Evolutionary conservation across 192 early-diverging fungal species (phyloP).

Genomic region (Gaertneriomyces semiglobifer): DNA sequence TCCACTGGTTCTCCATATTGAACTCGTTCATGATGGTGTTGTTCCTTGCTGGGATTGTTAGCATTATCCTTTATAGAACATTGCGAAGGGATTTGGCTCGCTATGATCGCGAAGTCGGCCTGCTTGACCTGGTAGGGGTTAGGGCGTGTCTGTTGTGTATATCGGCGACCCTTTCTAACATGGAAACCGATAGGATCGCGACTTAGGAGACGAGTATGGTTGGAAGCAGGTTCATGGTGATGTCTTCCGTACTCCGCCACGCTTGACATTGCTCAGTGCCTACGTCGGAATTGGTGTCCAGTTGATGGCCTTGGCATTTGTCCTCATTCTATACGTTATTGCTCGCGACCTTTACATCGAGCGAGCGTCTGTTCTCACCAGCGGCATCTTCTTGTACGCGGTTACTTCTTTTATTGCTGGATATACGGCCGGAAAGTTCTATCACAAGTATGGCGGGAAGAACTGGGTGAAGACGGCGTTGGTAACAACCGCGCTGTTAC

Average conservation of each 20-base stretch:
- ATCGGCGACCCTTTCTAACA: conserved; percentile 2
- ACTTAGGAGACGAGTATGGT: conserved; percentile 88
- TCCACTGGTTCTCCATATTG: conserved; percentile 92
- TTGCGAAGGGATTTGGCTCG: conserved; percentile 90
- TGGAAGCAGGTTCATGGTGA: conserved; percentile 98
- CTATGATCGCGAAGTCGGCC: conserved; percentile 73
- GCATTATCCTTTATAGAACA: conserved; percentile 82
- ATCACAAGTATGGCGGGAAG: conserved; percentile 51
- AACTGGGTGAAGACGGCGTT: conserved; percentile 67
- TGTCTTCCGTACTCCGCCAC: conserved; percentile 87
- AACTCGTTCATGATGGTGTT: conserved; percentile 93
- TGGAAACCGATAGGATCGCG: conserved; percentile 46
- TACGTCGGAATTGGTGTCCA: conserved; percentile 80
- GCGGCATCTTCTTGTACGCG: conserved; percentile 77
- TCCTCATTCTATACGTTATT: conserved; percentile 39
- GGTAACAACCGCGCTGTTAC: conserved; percentile 67
- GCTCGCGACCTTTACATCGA: conserved; percentile 41
- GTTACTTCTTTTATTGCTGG: conserved; percentile 66
- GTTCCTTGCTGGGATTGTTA: conserved; percentile 88
- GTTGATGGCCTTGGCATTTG: conserved; percentile 32
- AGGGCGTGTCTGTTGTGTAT: background rate
- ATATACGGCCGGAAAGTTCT: conserved; percentile 65
- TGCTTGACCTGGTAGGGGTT: conserved; percentile 61
- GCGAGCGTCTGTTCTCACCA: conserved; percentile 71
- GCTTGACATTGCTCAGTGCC: conserved; percentile 71